Conservation (phyloP, 371 early-diverging fungal genomes). For the Mucor ambiguus region DNA sequence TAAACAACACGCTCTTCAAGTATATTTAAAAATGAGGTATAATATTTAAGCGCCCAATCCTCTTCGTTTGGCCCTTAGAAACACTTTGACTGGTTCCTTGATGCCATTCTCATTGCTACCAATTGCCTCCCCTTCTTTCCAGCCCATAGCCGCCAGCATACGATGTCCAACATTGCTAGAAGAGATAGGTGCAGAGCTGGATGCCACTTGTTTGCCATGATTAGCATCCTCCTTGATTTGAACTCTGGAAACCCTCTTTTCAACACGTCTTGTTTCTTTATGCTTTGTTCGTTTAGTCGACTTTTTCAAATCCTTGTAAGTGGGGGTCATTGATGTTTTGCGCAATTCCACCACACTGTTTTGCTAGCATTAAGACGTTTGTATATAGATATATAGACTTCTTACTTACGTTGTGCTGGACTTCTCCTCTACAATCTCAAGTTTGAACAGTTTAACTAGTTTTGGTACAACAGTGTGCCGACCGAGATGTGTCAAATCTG, state of each 20-base stretch:
- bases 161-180: constrained; percentile 76
- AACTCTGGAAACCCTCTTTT: not conserved
- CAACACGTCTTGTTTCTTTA: not conserved
- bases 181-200: constrained; percentile 63
- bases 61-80: constrained; percentile 69
- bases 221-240: constrained; percentile 20
- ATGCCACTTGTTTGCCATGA: constrained; percentile 61
- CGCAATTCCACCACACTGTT: constrained; percentile 7
- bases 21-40: constrained; percentile 6
- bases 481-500: constrained; percentile 18
- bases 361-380: not conserved
- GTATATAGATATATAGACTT: not conserved
- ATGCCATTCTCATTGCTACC: constrained; percentile 81
- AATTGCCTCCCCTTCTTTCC: constrained; percentile 80
- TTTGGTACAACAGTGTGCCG: constrained; percentile 18
- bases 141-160: constrained; percentile 83
- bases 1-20: not conserved
- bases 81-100: constrained; percentile 81
- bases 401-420: constrained; percentile 9
- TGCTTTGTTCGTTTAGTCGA: not conserved
- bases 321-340: constrained; percentile 13
- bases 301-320: not conserved
- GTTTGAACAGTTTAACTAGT: constrained; percentile 21
- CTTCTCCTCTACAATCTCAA: constrained; percentile 2
- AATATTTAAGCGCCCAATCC: constrained; percentile 71